Evolutionary conservation across 1,139 yeast species (phyloP).

Genomic region (Yamadazyma epiphylla): DNA sequence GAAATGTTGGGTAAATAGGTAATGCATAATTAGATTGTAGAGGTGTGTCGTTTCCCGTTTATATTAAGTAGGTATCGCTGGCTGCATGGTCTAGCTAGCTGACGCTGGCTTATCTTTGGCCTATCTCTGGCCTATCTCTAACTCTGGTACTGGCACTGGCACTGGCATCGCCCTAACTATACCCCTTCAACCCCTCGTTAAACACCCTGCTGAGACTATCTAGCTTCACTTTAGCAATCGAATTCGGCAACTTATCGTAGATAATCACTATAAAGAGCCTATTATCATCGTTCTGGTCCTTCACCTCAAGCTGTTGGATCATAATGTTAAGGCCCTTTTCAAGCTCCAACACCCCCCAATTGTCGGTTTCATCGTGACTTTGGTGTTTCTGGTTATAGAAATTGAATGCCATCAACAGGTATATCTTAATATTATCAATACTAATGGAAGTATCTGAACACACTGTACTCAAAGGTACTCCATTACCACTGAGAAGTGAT

Average conservation of each 20-base stretch:
- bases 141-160: no score
- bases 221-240: slow-evolving; percentile 41
- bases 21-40: neutral
- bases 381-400: slow-evolving; percentile 17
- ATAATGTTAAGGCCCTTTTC: slow-evolving; percentile 28
- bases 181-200: slow-evolving; percentile 32
- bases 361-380: slow-evolving; percentile 9
- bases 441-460: slow-evolving; percentile 14
- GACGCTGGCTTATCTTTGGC: no score
- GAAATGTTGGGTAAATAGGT: slow-evolving; percentile 28
- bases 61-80: no score
- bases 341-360: slow-evolving; percentile 33
- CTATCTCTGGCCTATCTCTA: no score
- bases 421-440: slow-evolving; percentile 42
- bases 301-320: slow-evolving; percentile 18
- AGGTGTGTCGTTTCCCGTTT: neutral
- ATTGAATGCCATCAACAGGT: slow-evolving; percentile 42
- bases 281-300: slow-evolving; percentile 4
- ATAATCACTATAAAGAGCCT: slow-evolving; percentile 11
- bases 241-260: slow-evolving; percentile 23
- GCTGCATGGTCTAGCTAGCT: no score
- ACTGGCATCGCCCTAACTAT: slow-evolving; percentile 5
- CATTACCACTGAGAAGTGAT: slow-evolving; percentile 40
- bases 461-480: slow-evolving; percentile 41
- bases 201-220: slow-evolving; percentile 32